Conservation (phyloP, 2,329 filamentous ascomycete genomes). For the Geosmithia putterillii region DNA sequence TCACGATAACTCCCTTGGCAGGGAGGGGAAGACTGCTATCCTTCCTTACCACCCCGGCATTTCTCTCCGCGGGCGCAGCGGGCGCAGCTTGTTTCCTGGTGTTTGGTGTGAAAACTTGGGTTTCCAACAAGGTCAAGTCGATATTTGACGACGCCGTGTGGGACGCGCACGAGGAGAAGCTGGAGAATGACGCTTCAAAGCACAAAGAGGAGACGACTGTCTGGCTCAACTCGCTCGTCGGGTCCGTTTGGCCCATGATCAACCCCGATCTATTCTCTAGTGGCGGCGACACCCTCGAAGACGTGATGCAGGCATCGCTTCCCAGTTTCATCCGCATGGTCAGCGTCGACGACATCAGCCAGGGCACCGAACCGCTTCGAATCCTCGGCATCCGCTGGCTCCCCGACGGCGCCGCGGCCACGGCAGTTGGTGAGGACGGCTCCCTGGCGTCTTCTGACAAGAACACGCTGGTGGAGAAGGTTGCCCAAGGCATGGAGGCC, state of each 20-base stretch:
- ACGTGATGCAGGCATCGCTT: constrained; percentile 68
- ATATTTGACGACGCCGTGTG: constrained; percentile 60
- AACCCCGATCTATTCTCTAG: constrained; percentile 64
- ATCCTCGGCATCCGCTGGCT: constrained; percentile 63
- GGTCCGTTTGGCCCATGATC: constrained; percentile 60
- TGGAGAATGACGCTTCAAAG: constrained; percentile 25
- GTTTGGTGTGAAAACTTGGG: constrained; percentile 43
- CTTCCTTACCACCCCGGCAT: constrained; percentile 8
- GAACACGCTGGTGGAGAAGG: constrained; percentile 8
- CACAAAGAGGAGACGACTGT: constrained; percentile 50
- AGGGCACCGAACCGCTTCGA: constrained; percentile 58
- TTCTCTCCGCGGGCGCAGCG: constrained; percentile 8
- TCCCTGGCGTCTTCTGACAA: constrained; percentile 29
- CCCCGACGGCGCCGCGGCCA: constrained; percentile 55
- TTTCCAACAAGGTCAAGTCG: constrained; percentile 44
- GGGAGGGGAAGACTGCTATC: too few relatives aligned
- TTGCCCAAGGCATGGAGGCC: constrained; percentile 53
- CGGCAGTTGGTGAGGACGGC: constrained; percentile 46
- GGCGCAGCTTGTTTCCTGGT: constrained; percentile 14
- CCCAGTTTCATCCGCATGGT: constrained; percentile 62
- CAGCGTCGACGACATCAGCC: constrained; percentile 62
- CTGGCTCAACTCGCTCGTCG: constrained; percentile 60
- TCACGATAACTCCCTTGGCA: too few relatives aligned
- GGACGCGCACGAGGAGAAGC: constrained; percentile 47
- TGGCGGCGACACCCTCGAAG: constrained; percentile 59